Evolutionary conservation across 106 monocot species (phyloP).

Genomic region (Dactylorhiza incarnata): DNA sequence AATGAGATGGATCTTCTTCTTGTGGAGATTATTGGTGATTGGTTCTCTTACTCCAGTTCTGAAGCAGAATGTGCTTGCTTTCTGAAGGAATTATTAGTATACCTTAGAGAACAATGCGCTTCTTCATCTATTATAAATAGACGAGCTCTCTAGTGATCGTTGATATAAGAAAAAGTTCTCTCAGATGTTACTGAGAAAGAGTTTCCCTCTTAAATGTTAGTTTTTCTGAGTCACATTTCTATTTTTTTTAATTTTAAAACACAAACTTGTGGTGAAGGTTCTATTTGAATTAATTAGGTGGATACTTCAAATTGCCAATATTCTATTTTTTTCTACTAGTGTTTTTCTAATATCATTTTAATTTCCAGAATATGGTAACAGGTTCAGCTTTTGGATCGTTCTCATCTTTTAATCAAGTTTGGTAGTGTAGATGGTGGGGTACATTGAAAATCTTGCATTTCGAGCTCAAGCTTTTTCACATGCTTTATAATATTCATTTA

Average conservation of each 20-base stretch:
- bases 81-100: no score
- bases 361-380: conserved; percentile 15
- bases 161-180: no score
- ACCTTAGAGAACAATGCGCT: no score
- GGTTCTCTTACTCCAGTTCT: no score
- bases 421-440: conserved; percentile 98
- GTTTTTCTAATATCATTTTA: background rate
- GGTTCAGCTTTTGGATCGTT: conserved; percentile 96
- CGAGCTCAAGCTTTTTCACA: background rate
- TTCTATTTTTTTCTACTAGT: background rate
- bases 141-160: no score
- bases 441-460: conserved; percentile 7
- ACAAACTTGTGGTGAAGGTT: background rate
- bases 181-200: no score
- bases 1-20: no score
- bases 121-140: no score
- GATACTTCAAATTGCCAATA: background rate
- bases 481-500: background rate
- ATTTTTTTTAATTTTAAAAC: background rate
- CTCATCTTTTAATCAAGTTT: conserved; percentile 97
- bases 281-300: background rate
- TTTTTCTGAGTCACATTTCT: background rate
- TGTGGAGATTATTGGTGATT: no score
- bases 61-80: no score
- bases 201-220: no score